Evolutionary conservation across 176 grass and related monocot genomes (phyloP), one percentile per base, ranked within the genome.

Genomic region (sorghum (Sorghum bicolor)): DNA sequence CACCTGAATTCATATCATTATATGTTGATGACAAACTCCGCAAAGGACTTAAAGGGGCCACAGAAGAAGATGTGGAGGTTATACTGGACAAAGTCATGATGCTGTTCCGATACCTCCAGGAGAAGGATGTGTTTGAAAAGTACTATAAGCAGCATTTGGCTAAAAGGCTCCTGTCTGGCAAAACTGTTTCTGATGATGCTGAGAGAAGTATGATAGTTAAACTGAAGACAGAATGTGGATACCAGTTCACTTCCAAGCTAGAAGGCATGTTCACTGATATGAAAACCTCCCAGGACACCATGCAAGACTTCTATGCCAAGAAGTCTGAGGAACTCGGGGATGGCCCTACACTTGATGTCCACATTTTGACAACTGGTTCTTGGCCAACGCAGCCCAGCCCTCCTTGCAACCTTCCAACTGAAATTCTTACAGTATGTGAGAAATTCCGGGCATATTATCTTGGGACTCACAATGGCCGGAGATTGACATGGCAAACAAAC

Each of bases 181-280:
- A 93, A 90, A 98, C 92, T 77, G 86, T 95, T 72, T 91, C 92
- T 80, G 95, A 98, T 86, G 95, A 98, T 86, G 87, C 95, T 69
- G 95, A 98, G 84, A 94, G 95, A 84, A 98, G 95, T 87, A 95
- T 98, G 95, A 93, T 98, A 86, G 92, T 98, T 55, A 98, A 98
- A 74, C 84, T 98, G 77, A 98, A 98, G 88, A 98, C 95, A 38
- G 95, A 98, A 86, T 95, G 95, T 47, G 95, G 95, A 22, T 98
- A 98, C 72, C 95, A 98, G 79, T 98, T 98, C 80, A 98, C 95
- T 45, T 98, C 90, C 55, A 98, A 98, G 84, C 83, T 98, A 74
- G 95, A 98, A 72, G 95, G 95, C 14, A 98, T 98, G 95, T 98
- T 98, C 77, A 98, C 95, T 44, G 95, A 98, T 67, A 98, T 98